phyloP scores from a whole-genome alignment of 306 rosid genomes.

The Argentina anserina region DNA sequence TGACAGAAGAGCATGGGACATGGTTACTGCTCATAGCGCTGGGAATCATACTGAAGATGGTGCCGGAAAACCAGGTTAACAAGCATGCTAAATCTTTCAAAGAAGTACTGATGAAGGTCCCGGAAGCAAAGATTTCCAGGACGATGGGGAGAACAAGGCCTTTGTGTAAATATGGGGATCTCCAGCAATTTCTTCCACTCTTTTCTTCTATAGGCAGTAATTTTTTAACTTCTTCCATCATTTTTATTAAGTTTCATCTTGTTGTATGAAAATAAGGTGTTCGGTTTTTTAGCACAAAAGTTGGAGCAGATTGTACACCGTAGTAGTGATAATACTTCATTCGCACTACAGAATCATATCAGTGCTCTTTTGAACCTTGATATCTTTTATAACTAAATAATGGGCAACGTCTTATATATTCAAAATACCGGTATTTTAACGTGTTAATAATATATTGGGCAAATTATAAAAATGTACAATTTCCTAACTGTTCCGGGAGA shows the following conservation, averaged over 20 bases:
- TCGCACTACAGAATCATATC: too few species aligned
- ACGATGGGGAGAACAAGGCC: slow-evolving; percentile 32
- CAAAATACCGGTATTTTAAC: too few species aligned
- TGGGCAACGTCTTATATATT: too few species aligned
- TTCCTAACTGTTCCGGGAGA: too few species aligned
- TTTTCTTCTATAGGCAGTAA: not conserved
- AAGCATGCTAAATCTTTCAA: slow-evolving; percentile 18
- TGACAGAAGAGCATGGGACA: slow-evolving; percentile 59
- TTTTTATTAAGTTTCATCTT: not conserved
- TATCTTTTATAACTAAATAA: too few species aligned
- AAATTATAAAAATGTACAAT: too few species aligned
- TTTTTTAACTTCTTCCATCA: not conserved
- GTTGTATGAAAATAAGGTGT: not conserved
- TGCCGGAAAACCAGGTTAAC: slow-evolving; percentile 36
- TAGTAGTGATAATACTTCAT: too few species aligned
- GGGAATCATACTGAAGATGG: slow-evolving; percentile 54
- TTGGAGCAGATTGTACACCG: not conserved
- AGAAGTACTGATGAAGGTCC: slow-evolving; percentile 4
- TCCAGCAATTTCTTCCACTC: not conserved
- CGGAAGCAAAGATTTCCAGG: slow-evolving; percentile 21
- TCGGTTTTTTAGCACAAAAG: too few species aligned
- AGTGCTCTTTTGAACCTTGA: too few species aligned
- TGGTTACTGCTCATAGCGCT: slow-evolving; percentile 52
- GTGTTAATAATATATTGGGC: too few species aligned
- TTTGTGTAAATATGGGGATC: slow-evolving; percentile 26